Evolutionary conservation across 495 filamentous ascomycete genomes (phyloP).

Genomic region (Endocarpon pusillum): DNA sequence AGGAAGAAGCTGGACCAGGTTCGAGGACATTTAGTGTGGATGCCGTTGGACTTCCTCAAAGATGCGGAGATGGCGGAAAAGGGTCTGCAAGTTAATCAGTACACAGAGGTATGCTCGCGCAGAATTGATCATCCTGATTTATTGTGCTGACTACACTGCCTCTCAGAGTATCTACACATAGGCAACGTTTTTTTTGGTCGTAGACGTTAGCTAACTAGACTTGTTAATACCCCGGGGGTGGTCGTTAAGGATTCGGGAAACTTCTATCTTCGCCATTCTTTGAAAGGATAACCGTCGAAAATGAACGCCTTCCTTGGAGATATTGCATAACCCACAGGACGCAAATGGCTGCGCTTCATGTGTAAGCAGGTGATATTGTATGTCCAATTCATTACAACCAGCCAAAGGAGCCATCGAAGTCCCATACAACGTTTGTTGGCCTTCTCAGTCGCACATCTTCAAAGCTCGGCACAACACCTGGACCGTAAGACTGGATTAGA

Average conservation of each 20-base stretch:
- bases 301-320: too few species aligned
- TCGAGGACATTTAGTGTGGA: conserved; percentile 87
- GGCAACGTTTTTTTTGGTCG: conserved; percentile 3
- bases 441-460: conserved; percentile 18
- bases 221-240: too few species aligned
- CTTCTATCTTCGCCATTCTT: too few species aligned
- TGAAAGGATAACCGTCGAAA: too few species aligned
- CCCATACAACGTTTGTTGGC: conserved; percentile 1
- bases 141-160: conserved; percentile 5
- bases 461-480: conserved; percentile 25
- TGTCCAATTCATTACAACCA: conserved; percentile 10
- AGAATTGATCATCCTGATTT: not conserved
- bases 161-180: conserved; percentile 28
- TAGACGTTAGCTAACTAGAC: too few species aligned
- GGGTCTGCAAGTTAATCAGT: conserved; percentile 56
- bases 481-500: conserved; percentile 51
- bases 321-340: too few species aligned
- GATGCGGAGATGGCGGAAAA: conserved; percentile 85
- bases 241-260: too few species aligned
- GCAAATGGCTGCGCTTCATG: too few species aligned
- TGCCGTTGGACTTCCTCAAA: conserved; percentile 72
- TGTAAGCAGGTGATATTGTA: too few species aligned
- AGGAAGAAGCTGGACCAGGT: conserved; percentile 59
- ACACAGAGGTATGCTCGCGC: conserved; percentile 39
- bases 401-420: conserved; percentile 21